phyloP scores from a whole-genome alignment of 2,329 filamentous ascomycete genomes.

The Colletotrichum sp. region DNA sequence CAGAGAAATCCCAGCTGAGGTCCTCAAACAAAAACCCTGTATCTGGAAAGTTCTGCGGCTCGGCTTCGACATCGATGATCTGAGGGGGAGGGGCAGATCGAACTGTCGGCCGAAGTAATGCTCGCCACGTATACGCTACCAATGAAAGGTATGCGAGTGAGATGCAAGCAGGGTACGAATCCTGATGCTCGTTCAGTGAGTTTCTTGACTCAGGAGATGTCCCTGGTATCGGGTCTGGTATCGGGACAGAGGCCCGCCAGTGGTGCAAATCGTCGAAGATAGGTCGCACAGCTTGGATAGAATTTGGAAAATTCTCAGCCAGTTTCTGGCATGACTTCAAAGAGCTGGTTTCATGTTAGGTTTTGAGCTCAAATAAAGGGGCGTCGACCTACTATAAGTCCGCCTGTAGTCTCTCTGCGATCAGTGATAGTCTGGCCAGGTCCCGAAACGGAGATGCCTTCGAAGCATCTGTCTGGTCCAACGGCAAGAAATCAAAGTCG shows the following conservation, averaged over 20 bases:
- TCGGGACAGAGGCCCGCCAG: background rate
- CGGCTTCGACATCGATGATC: background rate
- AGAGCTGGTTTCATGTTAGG: background rate
- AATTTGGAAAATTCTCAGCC: background rate
- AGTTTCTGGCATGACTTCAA: background rate
- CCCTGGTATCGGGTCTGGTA: no score
- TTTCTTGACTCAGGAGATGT: background rate
- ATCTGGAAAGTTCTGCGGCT: background rate
- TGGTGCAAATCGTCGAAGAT: background rate
- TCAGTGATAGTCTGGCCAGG: background rate
- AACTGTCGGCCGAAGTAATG: background rate
- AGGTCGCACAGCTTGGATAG: background rate
- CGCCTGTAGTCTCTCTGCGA: background rate
- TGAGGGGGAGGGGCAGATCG: background rate
- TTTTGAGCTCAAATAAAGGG: accelerated
- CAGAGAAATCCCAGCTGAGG: background rate
- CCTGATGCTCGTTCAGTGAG: background rate
- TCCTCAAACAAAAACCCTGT: background rate
- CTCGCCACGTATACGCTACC: background rate
- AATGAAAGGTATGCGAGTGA: background rate
- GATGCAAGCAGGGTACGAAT: background rate
- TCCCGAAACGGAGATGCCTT: background rate
- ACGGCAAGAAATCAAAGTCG: background rate
- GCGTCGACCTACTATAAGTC: background rate
- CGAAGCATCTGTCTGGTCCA: background rate